Base-by-base conservation (phyloP, 768 basidiomycete species). In the Dacryopinax spathularia region DNA sequence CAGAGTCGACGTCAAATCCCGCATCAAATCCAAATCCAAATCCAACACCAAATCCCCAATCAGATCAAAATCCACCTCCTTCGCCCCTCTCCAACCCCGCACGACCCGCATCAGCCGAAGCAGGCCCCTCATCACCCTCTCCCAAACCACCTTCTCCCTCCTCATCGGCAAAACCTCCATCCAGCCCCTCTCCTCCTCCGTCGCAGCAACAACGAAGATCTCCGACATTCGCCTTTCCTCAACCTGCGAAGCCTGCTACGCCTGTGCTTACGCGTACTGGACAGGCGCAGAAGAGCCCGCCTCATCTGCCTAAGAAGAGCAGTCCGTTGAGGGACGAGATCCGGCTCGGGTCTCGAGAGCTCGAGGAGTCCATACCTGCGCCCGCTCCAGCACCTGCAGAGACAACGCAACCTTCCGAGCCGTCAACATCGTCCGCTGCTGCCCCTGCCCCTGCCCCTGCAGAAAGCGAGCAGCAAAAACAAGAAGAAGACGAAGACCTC, bases 281-380 rank as follows among this genome's bases (percentile, higher is more conserved):
- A 7, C 5, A 27, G 4, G 48, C 48, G 29, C 48, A 56, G 3
- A 56, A 56, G 48, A 56, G 48, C 29, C 48, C 48, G 7, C 48
- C 48, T 9, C 48, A 56, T 56, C 31, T 56, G 29, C 48, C 48
- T 2, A 56, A 56, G 48, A 56, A 56, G 48, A 56, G 48, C 48
- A 56, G 48, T 31, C 48, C 48, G 29, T 20, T 56, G 6, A 13
- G 48, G 15, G 29, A 56, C 13, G 48, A 56, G 48, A 29, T 56
- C 7, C 48, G 48, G 48, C 13, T 56, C 6, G 48, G 20, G 48
- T n/a, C 10, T 27, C 3, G 15, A 3, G 48, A 13, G 5, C 25
- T 27, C 25, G 25, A 56, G 25, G 48, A 56, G 48, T 22, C 2
- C 18, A 29, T 20, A 27, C 48, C 48, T 20, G 43, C 7, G 25